Percentiles rank a stretch among this genome's conserved stretches.
phyloP scores from a whole-genome alignment of 805 yeast genomes.

The Metschnikowia baotianmanensis region DNA sequence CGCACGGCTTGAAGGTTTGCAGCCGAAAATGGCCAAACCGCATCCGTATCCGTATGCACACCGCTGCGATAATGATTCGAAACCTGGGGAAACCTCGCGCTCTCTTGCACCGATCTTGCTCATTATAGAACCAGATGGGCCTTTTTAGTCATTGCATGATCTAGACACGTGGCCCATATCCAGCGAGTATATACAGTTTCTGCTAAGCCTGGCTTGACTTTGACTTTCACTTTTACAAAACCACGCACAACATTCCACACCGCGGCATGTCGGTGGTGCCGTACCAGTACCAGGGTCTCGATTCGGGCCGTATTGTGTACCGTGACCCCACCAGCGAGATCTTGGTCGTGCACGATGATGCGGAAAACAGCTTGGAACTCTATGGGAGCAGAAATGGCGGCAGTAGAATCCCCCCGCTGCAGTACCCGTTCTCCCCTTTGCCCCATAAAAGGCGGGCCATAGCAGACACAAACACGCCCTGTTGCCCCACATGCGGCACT shows the following conservation, averaged over 20 bases:
- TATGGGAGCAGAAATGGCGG: constrained; percentile 20
- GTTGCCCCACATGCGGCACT: constrained; percentile 16
- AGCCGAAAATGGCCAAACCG: no score
- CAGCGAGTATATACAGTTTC: no score
- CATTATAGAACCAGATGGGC: no score
- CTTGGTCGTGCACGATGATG: constrained; percentile 34
- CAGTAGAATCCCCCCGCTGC: not conserved
- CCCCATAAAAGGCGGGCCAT: not conserved
- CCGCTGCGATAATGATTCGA: no score
- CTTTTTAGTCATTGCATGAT: no score
- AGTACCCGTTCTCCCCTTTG: not conserved
- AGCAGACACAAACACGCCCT: not conserved
- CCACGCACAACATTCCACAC: not conserved
- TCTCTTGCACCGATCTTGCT: no score
- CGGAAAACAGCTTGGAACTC: constrained; percentile 25
- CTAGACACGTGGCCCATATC: no score
- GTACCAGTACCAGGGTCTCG: constrained; percentile 22
- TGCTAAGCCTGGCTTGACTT: no score
- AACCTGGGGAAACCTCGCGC: not conserved
- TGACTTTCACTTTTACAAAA: no score
- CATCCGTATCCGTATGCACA: no score
- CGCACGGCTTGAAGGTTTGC: no score
- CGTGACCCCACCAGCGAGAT: constrained; percentile 37
- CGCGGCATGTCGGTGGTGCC: constrained; percentile 38
- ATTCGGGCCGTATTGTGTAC: constrained; percentile 29